These are phyloP conservation scores for Barnettozyma botsteinii DNA, from an alignment of 805 yeast genomes.

Conservation along the genomic window DNA sequence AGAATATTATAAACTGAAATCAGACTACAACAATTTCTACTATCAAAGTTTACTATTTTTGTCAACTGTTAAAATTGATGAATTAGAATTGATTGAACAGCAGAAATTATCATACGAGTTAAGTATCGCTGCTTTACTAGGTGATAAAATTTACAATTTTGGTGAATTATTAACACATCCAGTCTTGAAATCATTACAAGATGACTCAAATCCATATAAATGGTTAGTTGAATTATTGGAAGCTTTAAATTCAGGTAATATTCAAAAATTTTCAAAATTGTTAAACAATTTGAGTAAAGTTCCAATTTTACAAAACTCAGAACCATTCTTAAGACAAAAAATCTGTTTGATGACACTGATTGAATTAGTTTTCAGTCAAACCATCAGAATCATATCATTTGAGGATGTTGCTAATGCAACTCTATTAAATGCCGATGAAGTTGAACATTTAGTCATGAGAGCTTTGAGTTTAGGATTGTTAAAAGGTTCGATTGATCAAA, in stretches of 20 bases:
- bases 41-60: conserved; percentile 75
- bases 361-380: conserved; percentile 79
- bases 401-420: conserved; percentile 70
- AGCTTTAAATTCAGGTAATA: conserved; percentile 73
- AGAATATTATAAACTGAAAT: conserved; percentile 64
- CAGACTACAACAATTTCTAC: conserved; percentile 78
- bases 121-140: conserved; percentile 80
- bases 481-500: conserved; percentile 89
- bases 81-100: conserved; percentile 34
- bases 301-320: conserved; percentile 53
- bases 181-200: conserved; percentile 40
- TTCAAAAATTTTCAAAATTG: conserved; percentile 53
- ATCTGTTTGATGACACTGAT: conserved; percentile 88
- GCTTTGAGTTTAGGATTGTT: conserved; percentile 80
- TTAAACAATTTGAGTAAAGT: conserved; percentile 36
- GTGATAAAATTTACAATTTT: conserved; percentile 89
- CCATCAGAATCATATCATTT: conserved; percentile 68
- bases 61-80: conserved; percentile 57
- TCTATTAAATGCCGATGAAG: conserved; percentile 52
- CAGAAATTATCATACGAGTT: conserved; percentile 65
- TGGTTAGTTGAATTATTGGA: conserved; percentile 73
- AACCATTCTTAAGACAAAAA: conserved; percentile 76
- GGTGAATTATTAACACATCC: conserved; percentile 94
- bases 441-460: conserved; percentile 88
- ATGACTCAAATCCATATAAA: conserved; percentile 41